Evolutionary conservation across 208 protist genomes (phyloP).

Genomic region (Strigomonas galati): DNA sequence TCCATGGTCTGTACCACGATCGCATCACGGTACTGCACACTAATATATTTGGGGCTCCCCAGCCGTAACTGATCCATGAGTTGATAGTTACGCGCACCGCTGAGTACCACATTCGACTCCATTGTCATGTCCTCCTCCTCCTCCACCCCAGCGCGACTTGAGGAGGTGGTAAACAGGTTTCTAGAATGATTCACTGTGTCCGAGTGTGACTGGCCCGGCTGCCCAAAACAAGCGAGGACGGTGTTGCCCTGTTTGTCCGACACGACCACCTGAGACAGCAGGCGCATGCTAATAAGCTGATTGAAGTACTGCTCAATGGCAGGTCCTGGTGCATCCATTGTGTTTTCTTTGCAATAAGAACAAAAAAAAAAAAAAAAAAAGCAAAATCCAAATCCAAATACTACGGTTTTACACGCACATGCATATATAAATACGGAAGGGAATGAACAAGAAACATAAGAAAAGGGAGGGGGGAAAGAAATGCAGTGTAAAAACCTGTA

Average conservation of each 20-base stretch:
- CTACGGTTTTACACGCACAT: not conserved
- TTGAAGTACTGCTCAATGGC: constrained; percentile 88
- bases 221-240: constrained; percentile 70
- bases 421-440: not conserved
- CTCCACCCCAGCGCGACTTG: not conserved
- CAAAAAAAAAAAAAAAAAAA: not conserved
- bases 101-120: constrained; percentile 83
- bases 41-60: constrained; percentile 63
- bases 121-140: constrained; percentile 16
- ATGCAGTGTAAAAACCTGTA: too few relatives aligned
- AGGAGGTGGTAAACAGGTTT: not conserved
- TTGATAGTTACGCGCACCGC: constrained; percentile 71
- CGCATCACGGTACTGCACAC: constrained; percentile 80
- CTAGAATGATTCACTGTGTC: too few relatives aligned
- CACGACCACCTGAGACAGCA: constrained; percentile 74
- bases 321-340: constrained; percentile 51
- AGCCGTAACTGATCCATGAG: constrained; percentile 78
- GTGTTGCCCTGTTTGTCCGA: constrained; percentile 80
- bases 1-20: constrained; percentile 77
- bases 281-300: constrained; percentile 76
- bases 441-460: constrained; percentile 10
- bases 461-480: not conserved
- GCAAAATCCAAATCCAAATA: not conserved
- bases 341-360: not conserved
- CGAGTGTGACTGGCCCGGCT: not conserved